phyloP scores from a whole-genome alignment of 495 filamentous ascomycete genomes.

The Pseudoneurospora amorphoporcata region DNA sequence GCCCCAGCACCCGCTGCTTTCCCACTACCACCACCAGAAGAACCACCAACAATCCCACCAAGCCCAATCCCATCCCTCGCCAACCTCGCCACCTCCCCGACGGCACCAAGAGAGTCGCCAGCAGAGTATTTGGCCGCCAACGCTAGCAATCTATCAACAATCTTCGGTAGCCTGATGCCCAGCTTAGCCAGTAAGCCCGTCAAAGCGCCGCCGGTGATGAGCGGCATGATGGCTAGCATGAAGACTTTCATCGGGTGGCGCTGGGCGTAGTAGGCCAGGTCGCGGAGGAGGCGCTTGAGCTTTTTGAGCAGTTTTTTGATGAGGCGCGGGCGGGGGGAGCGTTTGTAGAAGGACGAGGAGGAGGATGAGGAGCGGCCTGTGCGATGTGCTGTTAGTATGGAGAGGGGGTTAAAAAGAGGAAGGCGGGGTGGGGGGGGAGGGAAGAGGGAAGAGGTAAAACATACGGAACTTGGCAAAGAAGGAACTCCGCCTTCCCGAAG shows the following conservation, averaged over 20 bases:
- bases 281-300: constrained; percentile 61
- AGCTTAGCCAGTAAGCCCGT: constrained; percentile 61
- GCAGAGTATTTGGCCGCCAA: constrained; percentile 42
- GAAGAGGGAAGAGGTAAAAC: not conserved
- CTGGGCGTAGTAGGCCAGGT: constrained; percentile 65
- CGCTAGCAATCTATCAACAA: constrained; percentile 46
- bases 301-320: constrained; percentile 56
- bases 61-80: constrained; percentile 20
- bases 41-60: constrained; percentile 1
- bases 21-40: not conserved
- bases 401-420: not conserved
- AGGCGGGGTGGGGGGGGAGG: not conserved
- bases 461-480: not conserved
- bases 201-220: constrained; percentile 72
- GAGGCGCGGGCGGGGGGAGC: constrained; percentile 68
- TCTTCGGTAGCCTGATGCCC: constrained; percentile 59
- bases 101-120: constrained; percentile 41
- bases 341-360: constrained; percentile 56
- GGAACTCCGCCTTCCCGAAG: not conserved
- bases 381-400: not conserved
- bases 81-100: constrained; percentile 39
- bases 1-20: constrained; percentile 7
- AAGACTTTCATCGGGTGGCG: constrained; percentile 74
- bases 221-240: constrained; percentile 72
- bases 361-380: constrained; percentile 9